phyloP scores from a whole-genome alignment of 2,329 filamentous ascomycete species.

The Madurella mycetomatis region DNA sequence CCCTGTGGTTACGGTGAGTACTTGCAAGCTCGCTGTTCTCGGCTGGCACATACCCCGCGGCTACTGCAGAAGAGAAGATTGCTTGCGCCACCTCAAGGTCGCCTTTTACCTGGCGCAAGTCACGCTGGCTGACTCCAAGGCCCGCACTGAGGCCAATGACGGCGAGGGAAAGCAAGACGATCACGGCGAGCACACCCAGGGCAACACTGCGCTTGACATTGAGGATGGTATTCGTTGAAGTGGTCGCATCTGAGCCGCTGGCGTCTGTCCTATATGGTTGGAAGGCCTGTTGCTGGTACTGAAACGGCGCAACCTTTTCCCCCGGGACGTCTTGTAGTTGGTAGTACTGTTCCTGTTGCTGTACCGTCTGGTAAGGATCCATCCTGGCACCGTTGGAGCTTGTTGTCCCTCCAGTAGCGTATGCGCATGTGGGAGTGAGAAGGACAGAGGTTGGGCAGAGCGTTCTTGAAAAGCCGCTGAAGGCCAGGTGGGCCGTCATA shows the following conservation, averaged over 20 bases:
- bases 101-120: conserved; percentile 21
- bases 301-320: conserved; percentile 2
- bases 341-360: conserved; percentile 5
- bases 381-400: neutral
- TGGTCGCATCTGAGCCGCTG: neutral
- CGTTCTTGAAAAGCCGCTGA: neutral
- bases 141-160: conserved; percentile 30
- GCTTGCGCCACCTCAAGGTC: conserved; percentile 20
- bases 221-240: conserved; percentile 2
- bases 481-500: no score
- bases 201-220: conserved; percentile 23
- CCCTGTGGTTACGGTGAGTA: no score
- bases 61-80: neutral
- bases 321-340: neutral
- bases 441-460: neutral
- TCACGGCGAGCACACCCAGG: conserved; percentile 14
- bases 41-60: no score
- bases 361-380: neutral
- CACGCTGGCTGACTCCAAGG: conserved; percentile 28
- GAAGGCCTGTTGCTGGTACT: conserved; percentile 7
- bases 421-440: neutral
- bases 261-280: neutral
- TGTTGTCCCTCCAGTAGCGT: no score
- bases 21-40: no score
- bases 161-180: conserved; percentile 21